Base-by-base conservation (phyloP, 2,329 filamentous ascomycete species). In the Didymella glomerata region DNA sequence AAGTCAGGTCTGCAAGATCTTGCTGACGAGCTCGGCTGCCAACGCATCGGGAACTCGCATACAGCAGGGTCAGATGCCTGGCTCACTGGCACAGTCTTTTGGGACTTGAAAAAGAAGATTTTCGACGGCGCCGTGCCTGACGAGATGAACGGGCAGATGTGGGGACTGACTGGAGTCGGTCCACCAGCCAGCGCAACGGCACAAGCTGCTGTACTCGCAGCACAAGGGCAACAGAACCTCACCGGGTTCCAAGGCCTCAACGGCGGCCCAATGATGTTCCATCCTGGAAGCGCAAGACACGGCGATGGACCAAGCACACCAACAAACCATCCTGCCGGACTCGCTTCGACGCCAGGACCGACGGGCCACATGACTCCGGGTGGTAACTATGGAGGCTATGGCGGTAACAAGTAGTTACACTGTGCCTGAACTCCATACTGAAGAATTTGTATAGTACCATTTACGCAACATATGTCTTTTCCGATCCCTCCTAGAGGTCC, bases 1-100 rank as follows among this genome's bases (percentile, higher is more conserved):
- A 97, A 97, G 76, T 94, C 92, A 1, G 93, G 93, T 2, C 84
- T 99, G 16, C 93, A 97, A 76, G 93, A 95, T 76, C 92, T 98
- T 66, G 94, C 94, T 13, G 94, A 98, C 64, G 91, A 93, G 61
- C 86, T 99, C 61, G 94, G 93, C 71, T 90, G 97, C 57, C 93
- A 95, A 80, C 88, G 95, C 48, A 84, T 96, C 30, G 95, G 95
- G 11, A 87, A 88, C 32, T 91, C 92, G 50, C 95, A 99, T 76
- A 93, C 96, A 74, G 95, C 93, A 38, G 95, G 94, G 27, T 96
- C 92, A 0, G 95, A 99, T 77, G 94, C 93, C 20, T 86, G 97
- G 69, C 86, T 99, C 28, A 99, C 95, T 0, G 95, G 95, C 48
- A 90, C 90, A 69, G 92, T 97, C 28, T 99, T 97, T 80, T 99